Evolutionary conservation across 2,329 filamentous ascomycete species (phyloP).

Genomic region (Madurella mycetomatis): DNA sequence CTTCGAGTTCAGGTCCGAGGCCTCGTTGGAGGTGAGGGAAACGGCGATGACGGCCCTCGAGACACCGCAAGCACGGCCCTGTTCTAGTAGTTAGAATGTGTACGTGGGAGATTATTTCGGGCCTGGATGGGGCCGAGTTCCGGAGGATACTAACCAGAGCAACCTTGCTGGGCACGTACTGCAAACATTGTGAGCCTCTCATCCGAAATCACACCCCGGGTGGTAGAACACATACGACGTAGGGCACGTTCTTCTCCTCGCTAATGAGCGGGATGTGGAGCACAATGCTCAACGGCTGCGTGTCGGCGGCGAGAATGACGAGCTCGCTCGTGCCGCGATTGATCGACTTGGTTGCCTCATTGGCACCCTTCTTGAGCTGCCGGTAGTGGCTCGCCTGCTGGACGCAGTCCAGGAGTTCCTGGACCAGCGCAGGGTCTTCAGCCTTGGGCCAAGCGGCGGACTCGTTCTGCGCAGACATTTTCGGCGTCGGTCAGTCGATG

Average conservation of each 20-base stretch:
- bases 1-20: slow-evolving; percentile 78
- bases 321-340: slow-evolving; percentile 81
- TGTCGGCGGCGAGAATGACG: slow-evolving; percentile 85
- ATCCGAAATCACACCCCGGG: no score
- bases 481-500: slow-evolving; percentile 10
- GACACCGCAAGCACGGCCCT: slow-evolving; percentile 87
- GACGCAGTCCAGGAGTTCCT: slow-evolving; percentile 78
- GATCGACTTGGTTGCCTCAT: slow-evolving; percentile 30
- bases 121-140: not conserved
- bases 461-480: slow-evolving; percentile 32
- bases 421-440: slow-evolving; percentile 63
- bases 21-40: slow-evolving; percentile 88
- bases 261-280: slow-evolving; percentile 84
- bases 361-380: slow-evolving; percentile 83
- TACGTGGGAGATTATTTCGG: not conserved
- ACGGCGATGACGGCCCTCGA: slow-evolving; percentile 80
- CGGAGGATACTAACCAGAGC: slow-evolving; percentile 47
- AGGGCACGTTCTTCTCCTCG: slow-evolving; percentile 67
- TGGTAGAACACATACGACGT: slow-evolving; percentile 42
- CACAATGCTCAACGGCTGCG: slow-evolving; percentile 78
- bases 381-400: slow-evolving; percentile 28
- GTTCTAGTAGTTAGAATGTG: slow-evolving; percentile 60
- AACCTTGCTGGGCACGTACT: slow-evolving; percentile 67
- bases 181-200: not conserved
- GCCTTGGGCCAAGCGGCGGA: slow-evolving; percentile 63